Conservation (phyloP, 805 yeast genomes). For the Yueomyces sp. region DNA sequence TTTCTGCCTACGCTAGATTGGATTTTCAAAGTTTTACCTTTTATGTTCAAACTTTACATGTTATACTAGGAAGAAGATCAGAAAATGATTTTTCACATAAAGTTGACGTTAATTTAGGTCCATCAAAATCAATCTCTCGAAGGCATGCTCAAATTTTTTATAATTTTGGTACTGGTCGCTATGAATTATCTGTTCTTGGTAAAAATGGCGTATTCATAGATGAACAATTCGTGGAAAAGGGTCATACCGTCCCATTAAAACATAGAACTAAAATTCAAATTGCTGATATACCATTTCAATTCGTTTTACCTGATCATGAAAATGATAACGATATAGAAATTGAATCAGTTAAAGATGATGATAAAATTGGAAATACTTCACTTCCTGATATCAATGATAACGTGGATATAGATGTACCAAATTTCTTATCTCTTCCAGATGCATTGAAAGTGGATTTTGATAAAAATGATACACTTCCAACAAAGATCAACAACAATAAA, state of each 20-base stretch:
- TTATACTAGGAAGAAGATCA: conserved; percentile 79
- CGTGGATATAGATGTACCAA: background rate
- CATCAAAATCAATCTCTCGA: conserved; percentile 85
- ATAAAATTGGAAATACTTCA: background rate
- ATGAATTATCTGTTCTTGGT: conserved; percentile 84
- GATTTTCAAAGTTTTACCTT: conserved; percentile 91
- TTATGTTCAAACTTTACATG: conserved; percentile 92
- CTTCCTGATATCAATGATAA: background rate
- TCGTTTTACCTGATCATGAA: conserved; percentile 67
- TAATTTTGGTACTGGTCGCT: conserved; percentile 90
- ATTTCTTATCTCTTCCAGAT: conserved; percentile 6
- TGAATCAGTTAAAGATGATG: background rate
- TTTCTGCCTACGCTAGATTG: conserved; percentile 48
- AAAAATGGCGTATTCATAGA: conserved; percentile 96
- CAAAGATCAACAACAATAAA: conserved; percentile 2
- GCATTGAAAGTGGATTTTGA: conserved; percentile 2
- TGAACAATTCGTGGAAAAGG: conserved; percentile 77
- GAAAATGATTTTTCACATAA: conserved; percentile 56
- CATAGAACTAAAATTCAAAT: conserved; percentile 82
- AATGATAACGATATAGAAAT: conserved; percentile 22
- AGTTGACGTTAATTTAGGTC: conserved; percentile 86
- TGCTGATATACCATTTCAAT: conserved; percentile 81
- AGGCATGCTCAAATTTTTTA: conserved; percentile 92
- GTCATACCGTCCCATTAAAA: conserved; percentile 75
- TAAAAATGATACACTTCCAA: background rate